Percentiles rank a stretch among this genome's conserved stretches.
These are phyloP conservation scores for Juncus inflexus DNA, from an alignment of 176 grass and related monocot species.

Conservation along the genomic window DNA sequence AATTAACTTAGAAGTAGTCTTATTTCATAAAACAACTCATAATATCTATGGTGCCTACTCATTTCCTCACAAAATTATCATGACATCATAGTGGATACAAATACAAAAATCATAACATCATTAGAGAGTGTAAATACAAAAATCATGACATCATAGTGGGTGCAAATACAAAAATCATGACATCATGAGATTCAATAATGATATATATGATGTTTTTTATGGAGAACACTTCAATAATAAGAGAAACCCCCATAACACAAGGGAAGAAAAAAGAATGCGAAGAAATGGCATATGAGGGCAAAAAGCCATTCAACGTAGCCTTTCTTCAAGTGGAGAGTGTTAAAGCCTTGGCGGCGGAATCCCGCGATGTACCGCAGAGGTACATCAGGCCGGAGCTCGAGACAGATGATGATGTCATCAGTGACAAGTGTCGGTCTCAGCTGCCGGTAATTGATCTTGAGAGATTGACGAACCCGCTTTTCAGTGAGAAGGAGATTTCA, in stretches of 20 bases:
- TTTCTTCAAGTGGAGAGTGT: slow-evolving; percentile 3
- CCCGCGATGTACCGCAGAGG: slow-evolving; percentile 11
- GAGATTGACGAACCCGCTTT: slow-evolving; percentile 14
- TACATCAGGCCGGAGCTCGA: slow-evolving; percentile 26
- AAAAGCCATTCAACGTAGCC: background rate
- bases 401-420: background rate
- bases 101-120: too few species aligned
- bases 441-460: slow-evolving; percentile 25
- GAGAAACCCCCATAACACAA: background rate
- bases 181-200: too few species aligned
- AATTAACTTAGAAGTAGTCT: too few species aligned
- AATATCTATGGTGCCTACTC: too few species aligned
- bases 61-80: too few species aligned
- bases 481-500: slow-evolving; percentile 13
- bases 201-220: too few species aligned
- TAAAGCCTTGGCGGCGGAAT: background rate
- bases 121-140: too few species aligned
- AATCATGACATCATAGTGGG: too few species aligned
- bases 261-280: background rate
- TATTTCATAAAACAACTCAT: too few species aligned
- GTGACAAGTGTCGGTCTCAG: background rate
- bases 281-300: background rate
- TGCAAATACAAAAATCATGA: too few species aligned
- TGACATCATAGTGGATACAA: too few species aligned
- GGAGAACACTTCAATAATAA: too few species aligned